Evolutionary conservation across 1,284 basidiomycete genomes (phyloP).

Genomic region (Microbotryum intermedium): DNA sequence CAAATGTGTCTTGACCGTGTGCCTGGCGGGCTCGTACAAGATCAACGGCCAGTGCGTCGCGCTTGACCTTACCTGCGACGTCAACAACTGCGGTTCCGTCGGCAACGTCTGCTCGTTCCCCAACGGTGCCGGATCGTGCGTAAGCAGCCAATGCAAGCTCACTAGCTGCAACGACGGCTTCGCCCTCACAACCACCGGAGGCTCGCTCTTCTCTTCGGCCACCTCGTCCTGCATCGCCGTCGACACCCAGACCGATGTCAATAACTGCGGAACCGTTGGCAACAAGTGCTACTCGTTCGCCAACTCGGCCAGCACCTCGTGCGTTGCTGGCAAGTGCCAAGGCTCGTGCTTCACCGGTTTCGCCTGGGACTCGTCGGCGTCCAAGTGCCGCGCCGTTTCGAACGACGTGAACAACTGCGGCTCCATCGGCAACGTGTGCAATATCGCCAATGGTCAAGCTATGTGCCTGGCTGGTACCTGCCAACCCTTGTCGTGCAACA

Average conservation of each 20-base stretch:
- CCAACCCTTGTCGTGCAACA: conserved; percentile 1
- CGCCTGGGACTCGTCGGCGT: background rate
- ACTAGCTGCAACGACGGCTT: background rate
- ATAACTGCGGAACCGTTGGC: background rate
- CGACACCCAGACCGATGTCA: conserved; percentile 1
- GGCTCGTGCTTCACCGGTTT: no score
- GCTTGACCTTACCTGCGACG: conserved; percentile 5
- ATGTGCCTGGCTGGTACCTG: background rate
- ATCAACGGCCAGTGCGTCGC: background rate
- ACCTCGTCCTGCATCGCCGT: background rate
- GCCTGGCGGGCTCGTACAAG: background rate
- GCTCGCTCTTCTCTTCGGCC: background rate
- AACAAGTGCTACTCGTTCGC: background rate
- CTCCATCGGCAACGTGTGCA: conserved; percentile 9
- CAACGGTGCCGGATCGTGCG: conserved; percentile 9
- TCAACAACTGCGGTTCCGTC: conserved; percentile 18
- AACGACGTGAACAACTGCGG: conserved; percentile 24
- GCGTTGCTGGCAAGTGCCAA: background rate
- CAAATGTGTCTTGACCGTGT: no score
- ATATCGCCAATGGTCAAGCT: background rate
- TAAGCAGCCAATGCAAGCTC: conserved; percentile 1
- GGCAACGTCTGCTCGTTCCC: conserved; percentile 9
- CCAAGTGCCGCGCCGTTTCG: conserved; percentile 7
- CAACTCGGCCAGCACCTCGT: background rate
- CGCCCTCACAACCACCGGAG: background rate